Evolutionary conservation across 2,329 filamentous ascomycete species (phyloP), one percentile per base, ranked within the genome.

Genomic region (Fusarium concolor): DNA sequence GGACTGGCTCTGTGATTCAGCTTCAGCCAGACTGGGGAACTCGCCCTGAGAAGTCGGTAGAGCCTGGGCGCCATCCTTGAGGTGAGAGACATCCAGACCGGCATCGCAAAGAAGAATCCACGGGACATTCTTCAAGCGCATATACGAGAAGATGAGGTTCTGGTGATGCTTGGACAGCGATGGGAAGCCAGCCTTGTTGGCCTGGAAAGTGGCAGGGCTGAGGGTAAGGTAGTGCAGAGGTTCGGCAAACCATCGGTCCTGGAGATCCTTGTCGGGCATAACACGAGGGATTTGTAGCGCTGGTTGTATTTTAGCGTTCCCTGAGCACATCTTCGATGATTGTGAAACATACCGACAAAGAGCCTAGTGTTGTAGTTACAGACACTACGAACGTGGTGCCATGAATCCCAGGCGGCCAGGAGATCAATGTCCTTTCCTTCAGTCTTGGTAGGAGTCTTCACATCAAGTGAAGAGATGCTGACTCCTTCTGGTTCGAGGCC

Each of bases 341-440:
- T 24, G 7, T 15, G 12, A 14, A 37, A 77, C 93, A 83, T 90
- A 97, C 95, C 92, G 79, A 97, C 88, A 74, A 89, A 91, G 37
- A 99, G 84, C 77, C 93, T 88, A 57, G 86, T 81, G 78, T 90
- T 91, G 80, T 99, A 98, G 80, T 90, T 91, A 86, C 94, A 97
- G 58, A 93, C 84, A 53, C 90, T 90, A 53, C 96, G 87, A 74
- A 99, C 91, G 22, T 90, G 85, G 77, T 99, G 91, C 96, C 96
- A 99, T 2, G 92, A 90, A 79, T 98, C 94, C 96, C 96, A 99
- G 4, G 90, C 86, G 53, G 90, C 90, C 78, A 93, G 96, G 1
- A 92, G 78, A 73, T 95, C 91, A 62, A 90, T 81, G 22, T 88
- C 85, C 31, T 83, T 81, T 9, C 74, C 72, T 33, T 78, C 60